Base-by-base conservation (phyloP, 2,329 filamentous ascomycete genomes). In the Penicillium sp. region DNA sequence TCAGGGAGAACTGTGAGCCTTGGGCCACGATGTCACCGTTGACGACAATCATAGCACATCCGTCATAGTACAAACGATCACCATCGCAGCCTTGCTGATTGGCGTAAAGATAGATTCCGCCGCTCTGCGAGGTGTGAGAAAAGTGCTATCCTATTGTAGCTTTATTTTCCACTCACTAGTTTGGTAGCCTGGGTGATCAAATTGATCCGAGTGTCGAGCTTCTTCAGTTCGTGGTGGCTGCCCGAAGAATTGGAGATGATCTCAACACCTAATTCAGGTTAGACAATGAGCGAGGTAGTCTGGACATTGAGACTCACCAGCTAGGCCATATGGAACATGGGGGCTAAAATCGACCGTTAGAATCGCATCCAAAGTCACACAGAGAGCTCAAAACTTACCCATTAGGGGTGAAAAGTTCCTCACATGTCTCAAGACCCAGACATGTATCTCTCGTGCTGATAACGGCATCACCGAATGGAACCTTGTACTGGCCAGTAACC, bases 241-340 rank as follows among this genome's bases (percentile, higher is more conserved):
- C 86, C 89, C 53, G 82, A 86, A 3, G 82, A 85, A 72, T 93
- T 93, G 9, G 85, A 85, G 61, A 90, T 82, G 54, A 91, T 86
- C 67, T 91, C 90, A 6, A 86, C 84, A 5, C 90, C 50, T 53
- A 19, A 15, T 37, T 25, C 6, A 9, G 2, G 21, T 53, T 53
- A 53, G 50, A 27, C 3, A 47, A 47, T 10, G 6, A 27, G 2
- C 2, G 13, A 7, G 1, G 15, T 9, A 15, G 2, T 27, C 4
- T 33, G 21, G 6, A 21, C 10, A 65, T 86, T 81, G 10, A 17
- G 19, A 54, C 41, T 62, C 64, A 53, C 50, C 71, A 50, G 69
- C 70, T 2, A 91, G 77, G n/a, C 83, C 82, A 77, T 86, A 86
- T 10, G 78, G 75, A 33, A 58, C 23, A 13, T 55, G 56, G 42